Evolutionary conservation across 257 asterid species (phyloP).

Genomic region (Thymus quinquecostatus): DNA sequence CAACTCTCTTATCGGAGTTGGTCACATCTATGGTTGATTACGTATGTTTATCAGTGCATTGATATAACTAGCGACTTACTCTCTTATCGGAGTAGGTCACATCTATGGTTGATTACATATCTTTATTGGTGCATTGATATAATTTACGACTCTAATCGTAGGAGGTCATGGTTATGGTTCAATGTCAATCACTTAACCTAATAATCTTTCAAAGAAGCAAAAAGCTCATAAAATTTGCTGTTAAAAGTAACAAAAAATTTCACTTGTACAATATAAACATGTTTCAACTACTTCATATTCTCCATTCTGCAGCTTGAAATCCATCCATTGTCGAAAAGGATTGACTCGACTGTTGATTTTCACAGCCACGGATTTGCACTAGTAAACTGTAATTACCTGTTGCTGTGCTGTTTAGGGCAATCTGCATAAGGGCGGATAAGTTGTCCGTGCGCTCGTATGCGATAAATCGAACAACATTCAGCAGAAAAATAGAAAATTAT

Average conservation of each 20-base stretch:
- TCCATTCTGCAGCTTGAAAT: background rate
- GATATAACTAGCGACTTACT: too few relatives aligned
- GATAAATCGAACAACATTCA: background rate
- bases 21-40: too few relatives aligned
- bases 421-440: background rate
- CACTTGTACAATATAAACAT: background rate
- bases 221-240: background rate
- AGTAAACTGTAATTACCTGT: conserved; percentile 6
- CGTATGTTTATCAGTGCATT: too few relatives aligned
- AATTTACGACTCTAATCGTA: too few relatives aligned
- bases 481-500: background rate
- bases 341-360: too few relatives aligned
- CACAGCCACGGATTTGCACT: background rate
- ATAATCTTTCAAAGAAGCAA: too few relatives aligned
- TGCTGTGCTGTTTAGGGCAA: background rate
- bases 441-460: background rate
- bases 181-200: too few relatives aligned
- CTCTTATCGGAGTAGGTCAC: background rate
- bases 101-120: background rate
- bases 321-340: background rate
- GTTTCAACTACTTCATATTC: background rate
- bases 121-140: too few relatives aligned
- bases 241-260: background rate
- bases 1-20: too few relatives aligned
- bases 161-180: too few relatives aligned